Percentiles rank a stretch among this genome's conserved stretches.
Evolutionary conservation across 768 basidiomycete species (phyloP).

Genomic region (Lactarius deliciosus): DNA sequence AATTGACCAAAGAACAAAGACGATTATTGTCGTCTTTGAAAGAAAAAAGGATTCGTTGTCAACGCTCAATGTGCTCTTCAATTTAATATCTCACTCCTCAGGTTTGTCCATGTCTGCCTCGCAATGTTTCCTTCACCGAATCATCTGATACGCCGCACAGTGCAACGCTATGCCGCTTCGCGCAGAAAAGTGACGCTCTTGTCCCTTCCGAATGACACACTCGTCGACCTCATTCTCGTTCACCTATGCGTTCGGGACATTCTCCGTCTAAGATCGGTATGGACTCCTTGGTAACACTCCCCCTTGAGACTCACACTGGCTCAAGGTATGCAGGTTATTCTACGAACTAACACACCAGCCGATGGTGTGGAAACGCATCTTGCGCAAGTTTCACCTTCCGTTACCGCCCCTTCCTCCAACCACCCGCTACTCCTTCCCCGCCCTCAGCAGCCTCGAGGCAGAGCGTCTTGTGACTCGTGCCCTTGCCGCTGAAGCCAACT

Average conservation of each 20-base stretch:
- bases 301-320: neutral
- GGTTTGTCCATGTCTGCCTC: slow-evolving; percentile 11
- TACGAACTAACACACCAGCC: slow-evolving; percentile 29
- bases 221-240: slow-evolving; percentile 27
- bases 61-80: neutral
- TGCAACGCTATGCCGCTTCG: neutral
- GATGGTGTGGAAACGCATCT: slow-evolving; percentile 29
- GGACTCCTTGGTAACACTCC: neutral
- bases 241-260: slow-evolving; percentile 29
- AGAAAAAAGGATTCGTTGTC: neutral
- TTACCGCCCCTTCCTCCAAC: slow-evolving; percentile 29
- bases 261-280: slow-evolving; percentile 27
- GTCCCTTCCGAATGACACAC: slow-evolving; percentile 24
- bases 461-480: slow-evolving; percentile 28
- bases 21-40: slow-evolving; percentile 16
- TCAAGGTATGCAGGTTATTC: slow-evolving; percentile 25
- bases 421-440: slow-evolving; percentile 21
- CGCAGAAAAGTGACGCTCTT: slow-evolving; percentile 7
- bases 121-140: slow-evolving; percentile 13
- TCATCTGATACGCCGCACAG: slow-evolving; percentile 22
- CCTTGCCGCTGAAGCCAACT: slow-evolving; percentile 29
- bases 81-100: slow-evolving; percentile 17
- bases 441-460: slow-evolving; percentile 28
- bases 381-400: slow-evolving; percentile 26
- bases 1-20: slow-evolving; percentile 17